Conservation (phyloP, 352 stramenopile genomes). For the Pythium rishiriense region DNA sequence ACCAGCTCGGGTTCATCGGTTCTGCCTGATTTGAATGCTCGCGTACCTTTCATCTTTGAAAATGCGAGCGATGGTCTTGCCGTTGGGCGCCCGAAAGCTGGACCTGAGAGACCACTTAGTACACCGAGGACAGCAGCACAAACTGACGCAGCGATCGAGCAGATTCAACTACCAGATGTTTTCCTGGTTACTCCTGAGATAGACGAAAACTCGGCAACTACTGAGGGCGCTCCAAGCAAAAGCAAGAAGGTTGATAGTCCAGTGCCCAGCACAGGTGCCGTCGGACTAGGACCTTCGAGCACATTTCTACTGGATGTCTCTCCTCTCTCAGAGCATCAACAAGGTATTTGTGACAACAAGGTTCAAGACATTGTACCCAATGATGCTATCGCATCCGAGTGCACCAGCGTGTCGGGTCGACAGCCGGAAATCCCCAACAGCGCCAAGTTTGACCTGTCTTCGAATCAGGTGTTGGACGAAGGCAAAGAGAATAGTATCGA, state of each 20-base stretch:
- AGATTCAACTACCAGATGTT: constrained; percentile 15
- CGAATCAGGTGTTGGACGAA: constrained; percentile 1
- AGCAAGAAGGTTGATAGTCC: not conserved
- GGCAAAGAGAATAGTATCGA: not conserved
- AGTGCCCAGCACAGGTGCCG: not conserved
- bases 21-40: constrained; percentile 28
- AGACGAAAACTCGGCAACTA: not conserved
- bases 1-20: constrained; percentile 6
- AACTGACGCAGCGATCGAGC: constrained; percentile 18
- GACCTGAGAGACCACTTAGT: constrained; percentile 3
- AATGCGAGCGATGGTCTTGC: constrained; percentile 3
- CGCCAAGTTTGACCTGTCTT: not conserved
- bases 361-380: not conserved
- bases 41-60: constrained; percentile 32
- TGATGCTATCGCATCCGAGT: not conserved
- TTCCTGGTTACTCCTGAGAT: not conserved
- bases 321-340: not conserved
- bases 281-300: not conserved
- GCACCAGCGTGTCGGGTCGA: not conserved
- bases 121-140: not conserved
- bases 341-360: not conserved
- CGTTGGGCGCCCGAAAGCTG: constrained; percentile 2
- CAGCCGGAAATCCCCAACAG: not conserved
- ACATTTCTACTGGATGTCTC: not conserved
- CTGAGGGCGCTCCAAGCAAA: not conserved